Conservation (phyloP, 2,329 filamentous ascomycete species). For the Botrytis byssoidea region DNA sequence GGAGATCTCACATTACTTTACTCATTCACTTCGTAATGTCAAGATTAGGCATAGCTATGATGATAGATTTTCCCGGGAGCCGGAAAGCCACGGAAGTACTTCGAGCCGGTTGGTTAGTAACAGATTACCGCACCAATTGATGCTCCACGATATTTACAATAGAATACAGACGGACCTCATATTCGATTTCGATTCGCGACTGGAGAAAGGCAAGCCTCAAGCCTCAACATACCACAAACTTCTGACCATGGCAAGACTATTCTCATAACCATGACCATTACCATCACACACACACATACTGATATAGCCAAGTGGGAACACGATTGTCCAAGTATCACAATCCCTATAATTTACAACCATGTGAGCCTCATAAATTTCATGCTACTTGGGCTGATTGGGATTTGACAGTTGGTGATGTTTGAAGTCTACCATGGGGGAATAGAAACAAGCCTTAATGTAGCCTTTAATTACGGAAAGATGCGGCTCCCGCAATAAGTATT, state of each 20-base stretch:
- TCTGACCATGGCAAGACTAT: not conserved
- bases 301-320: slow-evolving; percentile 6
- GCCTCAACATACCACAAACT: slow-evolving; percentile 3
- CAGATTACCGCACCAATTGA: not conserved
- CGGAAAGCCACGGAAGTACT: not conserved
- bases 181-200: slow-evolving; percentile 18
- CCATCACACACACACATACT: not conserved
- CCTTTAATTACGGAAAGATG: not conserved
- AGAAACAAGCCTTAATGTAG: not conserved
- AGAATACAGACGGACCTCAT: too few species aligned
- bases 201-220: slow-evolving; percentile 8
- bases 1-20: too few species aligned
- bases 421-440: not conserved
- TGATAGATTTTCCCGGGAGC: not conserved
- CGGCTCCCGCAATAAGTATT: not conserved
- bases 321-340: not conserved
- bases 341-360: not conserved
- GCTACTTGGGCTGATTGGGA: not conserved
- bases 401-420: not conserved
- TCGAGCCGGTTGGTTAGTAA: not conserved
- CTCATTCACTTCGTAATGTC: fast-evolving
- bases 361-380: not conserved
- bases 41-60: too few species aligned
- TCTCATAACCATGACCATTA: not conserved
- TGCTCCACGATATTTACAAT: not conserved